phyloP scores from a whole-genome alignment of 2,329 filamentous ascomycete species.

The Fusarium foetens region DNA sequence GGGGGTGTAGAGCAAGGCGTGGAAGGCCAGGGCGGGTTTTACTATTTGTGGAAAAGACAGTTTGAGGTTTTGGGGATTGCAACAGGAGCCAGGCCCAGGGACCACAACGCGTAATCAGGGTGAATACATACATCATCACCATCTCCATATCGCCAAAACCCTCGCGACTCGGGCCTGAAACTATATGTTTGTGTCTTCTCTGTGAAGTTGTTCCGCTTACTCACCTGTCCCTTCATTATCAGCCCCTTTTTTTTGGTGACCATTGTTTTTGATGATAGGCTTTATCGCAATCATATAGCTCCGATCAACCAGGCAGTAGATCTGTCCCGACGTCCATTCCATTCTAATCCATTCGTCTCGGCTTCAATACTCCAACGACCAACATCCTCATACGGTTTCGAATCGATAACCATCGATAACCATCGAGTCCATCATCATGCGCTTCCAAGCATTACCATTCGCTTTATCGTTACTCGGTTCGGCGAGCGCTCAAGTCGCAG shows the following conservation, averaged over 20 bases:
- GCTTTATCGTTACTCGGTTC: slow-evolving; percentile 51
- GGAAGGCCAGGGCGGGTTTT: background rate
- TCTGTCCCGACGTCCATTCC: slow-evolving; percentile 8
- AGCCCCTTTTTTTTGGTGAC: slow-evolving; percentile 4
- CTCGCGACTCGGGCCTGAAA: background rate
- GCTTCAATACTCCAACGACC: background rate
- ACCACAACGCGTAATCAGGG: slow-evolving; percentile 37
- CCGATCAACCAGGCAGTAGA: slow-evolving; percentile 4
- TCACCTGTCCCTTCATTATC: background rate
- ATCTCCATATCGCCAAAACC: background rate
- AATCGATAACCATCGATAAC: background rate
- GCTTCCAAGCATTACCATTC: slow-evolving; percentile 42
- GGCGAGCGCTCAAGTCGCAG: slow-evolving; percentile 47
- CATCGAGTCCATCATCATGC: slow-evolving; percentile 41
- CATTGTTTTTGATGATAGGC: slow-evolving; percentile 17
- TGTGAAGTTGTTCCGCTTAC: background rate
- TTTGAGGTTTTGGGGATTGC: slow-evolving; percentile 32
- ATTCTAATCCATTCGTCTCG: background rate
- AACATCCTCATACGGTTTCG: background rate
- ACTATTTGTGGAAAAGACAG: slow-evolving; percentile 32
- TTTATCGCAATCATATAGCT: slow-evolving; percentile 5
- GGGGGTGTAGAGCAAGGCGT: background rate
- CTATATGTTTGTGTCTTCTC: background rate
- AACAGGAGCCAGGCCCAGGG: slow-evolving; percentile 11
- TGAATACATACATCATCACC: background rate